Evolutionary conservation across 306 rosid genomes (phyloP).

Genomic region (Cicer judaicum): DNA sequence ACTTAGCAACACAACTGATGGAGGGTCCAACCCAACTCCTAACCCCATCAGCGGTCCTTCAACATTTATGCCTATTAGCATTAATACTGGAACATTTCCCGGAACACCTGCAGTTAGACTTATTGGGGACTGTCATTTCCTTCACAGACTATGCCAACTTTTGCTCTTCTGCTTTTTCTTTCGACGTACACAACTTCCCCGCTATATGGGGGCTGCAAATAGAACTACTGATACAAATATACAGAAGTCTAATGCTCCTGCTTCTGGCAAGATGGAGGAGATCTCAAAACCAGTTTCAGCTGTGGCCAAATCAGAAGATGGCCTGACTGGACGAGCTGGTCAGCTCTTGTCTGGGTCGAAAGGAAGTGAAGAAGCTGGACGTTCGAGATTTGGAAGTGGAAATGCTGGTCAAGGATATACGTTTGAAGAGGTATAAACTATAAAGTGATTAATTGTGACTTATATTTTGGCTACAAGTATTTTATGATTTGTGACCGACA

Average conservation of each 20-base stretch:
- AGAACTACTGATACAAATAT: slow-evolving; percentile 73
- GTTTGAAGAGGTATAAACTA: slow-evolving; percentile 87
- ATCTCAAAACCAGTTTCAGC: slow-evolving; percentile 67
- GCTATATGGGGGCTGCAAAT: slow-evolving; percentile 67
- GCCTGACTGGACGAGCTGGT: slow-evolving; percentile 66
- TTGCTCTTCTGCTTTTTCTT: slow-evolving; percentile 97
- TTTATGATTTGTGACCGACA: slow-evolving; percentile 9
- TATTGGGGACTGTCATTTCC: slow-evolving; percentile 97
- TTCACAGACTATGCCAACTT: slow-evolving; percentile 94
- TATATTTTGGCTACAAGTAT: background rate
- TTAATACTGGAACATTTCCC: slow-evolving; percentile 98
- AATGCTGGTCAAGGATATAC: slow-evolving; percentile 99
- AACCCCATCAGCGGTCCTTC: slow-evolving; percentile 93
- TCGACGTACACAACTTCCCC: slow-evolving; percentile 85
- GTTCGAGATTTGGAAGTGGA: slow-evolving; percentile 86
- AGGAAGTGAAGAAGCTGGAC: slow-evolving; percentile 83
- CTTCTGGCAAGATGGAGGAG: slow-evolving; percentile 85
- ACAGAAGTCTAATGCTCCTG: slow-evolving; percentile 69
- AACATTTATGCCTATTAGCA: slow-evolving; percentile 93
- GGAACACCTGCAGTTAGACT: slow-evolving; percentile 99
- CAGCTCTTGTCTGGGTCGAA: slow-evolving; percentile 73
- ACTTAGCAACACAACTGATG: slow-evolving; percentile 84
- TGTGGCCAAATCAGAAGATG: slow-evolving; percentile 74
- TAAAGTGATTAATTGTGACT: slow-evolving; percentile 25
- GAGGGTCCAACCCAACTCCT: slow-evolving; percentile 80